Conservation (phyloP, 441 rosid species). For the Capsella rubella region DNA sequence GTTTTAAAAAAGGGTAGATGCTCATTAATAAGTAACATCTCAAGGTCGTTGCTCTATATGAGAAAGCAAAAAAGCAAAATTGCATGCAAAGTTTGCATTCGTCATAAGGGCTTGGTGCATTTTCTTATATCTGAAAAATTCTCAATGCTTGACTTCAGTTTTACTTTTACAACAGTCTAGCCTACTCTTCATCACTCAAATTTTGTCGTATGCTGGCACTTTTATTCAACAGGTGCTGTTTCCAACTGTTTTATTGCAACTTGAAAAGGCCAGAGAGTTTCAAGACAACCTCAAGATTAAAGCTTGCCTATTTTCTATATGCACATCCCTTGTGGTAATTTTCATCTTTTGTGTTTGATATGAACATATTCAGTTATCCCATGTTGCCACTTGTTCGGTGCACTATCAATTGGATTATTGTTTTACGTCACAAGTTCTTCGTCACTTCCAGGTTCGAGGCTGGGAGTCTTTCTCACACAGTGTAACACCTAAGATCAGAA, state of each 20-base stretch:
- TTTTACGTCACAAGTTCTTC: conserved; percentile 39
- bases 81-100: neutral
- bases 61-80: conserved; percentile 22
- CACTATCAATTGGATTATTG: conserved; percentile 26
- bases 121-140: conserved; percentile 3
- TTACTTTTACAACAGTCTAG: neutral
- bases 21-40: conserved; percentile 7
- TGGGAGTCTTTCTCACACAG: conserved; percentile 60
- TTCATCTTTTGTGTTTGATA: conserved; percentile 21
- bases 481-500: conserved; percentile 59
- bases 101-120: conserved; percentile 15
- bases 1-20: conserved; percentile 12
- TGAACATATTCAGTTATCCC: conserved; percentile 25
- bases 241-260: conserved; percentile 60
- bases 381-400: conserved; percentile 21
- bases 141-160: conserved; percentile 23
- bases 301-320: conserved; percentile 84
- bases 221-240: conserved; percentile 68
- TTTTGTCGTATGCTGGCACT: conserved; percentile 18
- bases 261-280: conserved; percentile 56
- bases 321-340: conserved; percentile 86
- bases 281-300: conserved; percentile 67
- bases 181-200: neutral
- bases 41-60: conserved; percentile 21
- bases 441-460: conserved; percentile 64